Conservation (phyloP, 805 yeast genomes). For the Blastobotrys mokoenaii region DNA sequence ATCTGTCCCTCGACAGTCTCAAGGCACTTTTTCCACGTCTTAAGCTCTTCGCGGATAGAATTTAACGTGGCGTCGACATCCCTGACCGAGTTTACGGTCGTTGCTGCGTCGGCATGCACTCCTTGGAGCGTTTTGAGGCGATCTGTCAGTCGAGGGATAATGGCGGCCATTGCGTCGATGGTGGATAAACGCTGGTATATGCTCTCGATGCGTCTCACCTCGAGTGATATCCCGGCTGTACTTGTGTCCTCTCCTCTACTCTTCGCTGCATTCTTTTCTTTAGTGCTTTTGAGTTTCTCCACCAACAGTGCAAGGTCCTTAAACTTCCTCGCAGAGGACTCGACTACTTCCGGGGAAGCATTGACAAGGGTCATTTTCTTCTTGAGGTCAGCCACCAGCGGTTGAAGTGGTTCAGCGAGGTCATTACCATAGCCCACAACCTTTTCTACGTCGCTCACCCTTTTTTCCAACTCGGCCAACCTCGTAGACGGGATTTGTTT, state of each 20-base stretch:
- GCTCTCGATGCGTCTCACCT: conserved; percentile 6
- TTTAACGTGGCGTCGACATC: conserved; percentile 10
- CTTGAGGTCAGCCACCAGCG: conserved; percentile 6
- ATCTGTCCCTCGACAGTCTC: conserved; percentile 8
- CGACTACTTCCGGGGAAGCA: conserved; percentile 8
- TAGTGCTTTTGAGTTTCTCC: conserved; percentile 1
- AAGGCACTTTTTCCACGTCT: conserved; percentile 11
- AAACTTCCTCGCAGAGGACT: conserved; percentile 6
- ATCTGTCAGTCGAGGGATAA: conserved; percentile 9
- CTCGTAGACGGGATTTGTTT: too few relatives aligned
- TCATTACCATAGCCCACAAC: conserved; percentile 5
- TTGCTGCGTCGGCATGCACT: conserved; percentile 16
- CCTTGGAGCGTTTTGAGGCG: conserved; percentile 13
- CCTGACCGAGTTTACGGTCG: conserved; percentile 4
- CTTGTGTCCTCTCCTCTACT: neutral
- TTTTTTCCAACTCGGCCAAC: conserved; percentile 14
- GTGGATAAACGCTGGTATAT: conserved; percentile 10
- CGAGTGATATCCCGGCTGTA: neutral
- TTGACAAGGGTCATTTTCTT: conserved; percentile 10
- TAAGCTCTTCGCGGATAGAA: conserved; percentile 4
- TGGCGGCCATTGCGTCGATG: conserved; percentile 5
- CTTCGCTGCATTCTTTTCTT: neutral
- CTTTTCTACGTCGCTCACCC: conserved; percentile 25
- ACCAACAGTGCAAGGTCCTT: conserved; percentile 6
- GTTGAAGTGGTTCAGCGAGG: neutral